A percentile compares a stretch with the other conserved stretches of the same genome.
Conservation (phyloP, 129 eudicot genomes). For the Artemisia annua region DNA sequence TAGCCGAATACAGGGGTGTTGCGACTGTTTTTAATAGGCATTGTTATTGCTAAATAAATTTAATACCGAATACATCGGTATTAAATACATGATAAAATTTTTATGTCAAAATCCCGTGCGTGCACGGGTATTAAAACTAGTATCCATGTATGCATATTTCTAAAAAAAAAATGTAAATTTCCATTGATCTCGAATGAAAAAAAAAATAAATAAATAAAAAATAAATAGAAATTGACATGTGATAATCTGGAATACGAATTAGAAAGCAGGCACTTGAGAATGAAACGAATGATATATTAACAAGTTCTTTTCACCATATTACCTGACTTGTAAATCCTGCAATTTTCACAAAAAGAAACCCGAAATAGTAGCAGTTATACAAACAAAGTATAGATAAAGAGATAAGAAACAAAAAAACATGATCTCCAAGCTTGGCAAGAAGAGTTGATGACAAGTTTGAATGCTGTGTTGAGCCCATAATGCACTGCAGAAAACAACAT, state of each 20-base stretch:
- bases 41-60: no score
- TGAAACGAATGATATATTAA: constrained; percentile 24
- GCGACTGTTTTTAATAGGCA: no score
- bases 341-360: constrained; percentile 21
- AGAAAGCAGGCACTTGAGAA: constrained; percentile 6
- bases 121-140: no score
- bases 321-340: constrained; percentile 23
- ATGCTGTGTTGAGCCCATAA: constrained; percentile 18
- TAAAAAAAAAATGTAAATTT: neutral
- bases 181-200: neutral
- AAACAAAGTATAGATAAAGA: constrained; percentile 9
- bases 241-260: neutral
- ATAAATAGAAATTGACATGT: neutral
- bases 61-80: no score
- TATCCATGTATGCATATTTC: neutral
- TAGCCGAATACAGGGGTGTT: no score
- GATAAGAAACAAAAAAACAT: constrained; percentile 21
- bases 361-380: constrained; percentile 20
- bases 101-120: no score
- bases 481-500: constrained; percentile 33
- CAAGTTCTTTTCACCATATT: constrained; percentile 28
- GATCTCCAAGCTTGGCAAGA: constrained; percentile 18
- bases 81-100: no score
- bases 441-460: constrained; percentile 27
- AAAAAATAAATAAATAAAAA: neutral